These are phyloP conservation scores for Saturnispora ahearnii DNA, from an alignment of 805 yeast genomes.

Conservation along the genomic window DNA sequence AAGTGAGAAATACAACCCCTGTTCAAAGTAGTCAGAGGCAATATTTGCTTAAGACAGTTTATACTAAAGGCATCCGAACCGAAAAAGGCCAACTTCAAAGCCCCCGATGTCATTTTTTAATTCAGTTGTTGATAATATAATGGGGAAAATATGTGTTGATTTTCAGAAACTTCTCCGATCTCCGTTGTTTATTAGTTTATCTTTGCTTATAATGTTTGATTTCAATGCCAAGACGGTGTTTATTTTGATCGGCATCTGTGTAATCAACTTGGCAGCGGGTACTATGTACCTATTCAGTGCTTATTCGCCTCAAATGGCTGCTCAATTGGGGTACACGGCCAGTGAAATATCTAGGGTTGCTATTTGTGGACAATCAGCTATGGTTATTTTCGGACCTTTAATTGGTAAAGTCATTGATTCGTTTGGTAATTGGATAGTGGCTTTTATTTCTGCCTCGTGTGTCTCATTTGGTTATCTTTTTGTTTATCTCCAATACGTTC, in stretches of 20 bases:
- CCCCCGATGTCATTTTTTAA: not conserved
- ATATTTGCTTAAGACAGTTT: slow-evolving; percentile 36
- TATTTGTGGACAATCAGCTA: slow-evolving; percentile 58
- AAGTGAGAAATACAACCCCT: slow-evolving; percentile 21
- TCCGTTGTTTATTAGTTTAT: not conserved
- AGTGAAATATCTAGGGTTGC: slow-evolving; percentile 58
- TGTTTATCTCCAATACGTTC: slow-evolving; percentile 42
- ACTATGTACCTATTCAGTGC: slow-evolving; percentile 70
- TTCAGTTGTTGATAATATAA: too few species aligned
- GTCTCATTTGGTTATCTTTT: slow-evolving; percentile 49
- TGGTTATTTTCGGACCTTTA: slow-evolving; percentile 55
- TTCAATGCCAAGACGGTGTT: slow-evolving; percentile 11
- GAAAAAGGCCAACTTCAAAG: slow-evolving; percentile 49
- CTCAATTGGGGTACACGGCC: slow-evolving; percentile 46
- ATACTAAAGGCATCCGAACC: slow-evolving; percentile 73
- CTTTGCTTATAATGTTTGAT: not conserved
- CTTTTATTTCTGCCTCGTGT: slow-evolving; percentile 40
- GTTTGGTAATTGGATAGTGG: slow-evolving; percentile 47
- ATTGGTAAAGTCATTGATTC: slow-evolving; percentile 59
- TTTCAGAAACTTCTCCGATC: not conserved
- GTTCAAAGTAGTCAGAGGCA: slow-evolving; percentile 16
- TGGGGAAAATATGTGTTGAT: too few species aligned
- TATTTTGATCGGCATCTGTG: slow-evolving; percentile 16
- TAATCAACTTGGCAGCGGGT: slow-evolving; percentile 46
- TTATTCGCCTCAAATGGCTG: slow-evolving; percentile 69